Evolutionary conservation across 495 filamentous ascomycete genomes (phyloP), one percentile per base, ranked within the genome.

Genomic region (Penicillium silybi): DNA sequence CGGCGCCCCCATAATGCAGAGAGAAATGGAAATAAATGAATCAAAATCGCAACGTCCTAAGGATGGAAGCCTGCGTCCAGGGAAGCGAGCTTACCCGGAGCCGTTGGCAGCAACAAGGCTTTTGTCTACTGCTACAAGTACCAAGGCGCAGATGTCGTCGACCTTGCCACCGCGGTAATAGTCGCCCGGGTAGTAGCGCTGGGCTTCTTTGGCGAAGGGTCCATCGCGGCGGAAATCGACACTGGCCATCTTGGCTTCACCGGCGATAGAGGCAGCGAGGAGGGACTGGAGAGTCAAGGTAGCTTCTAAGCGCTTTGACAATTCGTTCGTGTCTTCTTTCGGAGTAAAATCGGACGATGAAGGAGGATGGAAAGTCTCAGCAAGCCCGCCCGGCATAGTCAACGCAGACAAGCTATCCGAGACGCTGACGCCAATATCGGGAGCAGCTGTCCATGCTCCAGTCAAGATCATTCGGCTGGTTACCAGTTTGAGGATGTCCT

Each of bases 181-280:
- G 65, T 95, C 90, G n/a, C 83, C 69, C 0, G 91, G 91, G 59
- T 87, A 92, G 57, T 85, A 82, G 56, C 84, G 87, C 63, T 92
- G 88, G 32, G 96, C 90, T 67, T 96, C 92, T 65, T 86, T 93
- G 9, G 93, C 90, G 66, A 98, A 98, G 25, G 93, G 93, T 0
- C 93, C 90, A 66, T 98, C 89, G 37, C 86, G 68, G 50, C 83
- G 87, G 16, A 74, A 73, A 64, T 96, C 86, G 22, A 85, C 62
- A 63, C 91, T 95, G 15, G 90, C 92, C 13, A 78, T 65, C 67
- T 97, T 97, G 4, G 93, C 95, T 48, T 90, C 87, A 2, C 73
- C 70, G 7, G 86, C 85, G 41, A 97, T 84, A 19, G 86, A 82
- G 3, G 84, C 77, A 0, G 95, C 91, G 4, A 98, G 64, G n/a